Evolutionary conservation across 2,329 filamentous ascomycete species (phyloP).

Genomic region (Penicillium vulpinum): DNA sequence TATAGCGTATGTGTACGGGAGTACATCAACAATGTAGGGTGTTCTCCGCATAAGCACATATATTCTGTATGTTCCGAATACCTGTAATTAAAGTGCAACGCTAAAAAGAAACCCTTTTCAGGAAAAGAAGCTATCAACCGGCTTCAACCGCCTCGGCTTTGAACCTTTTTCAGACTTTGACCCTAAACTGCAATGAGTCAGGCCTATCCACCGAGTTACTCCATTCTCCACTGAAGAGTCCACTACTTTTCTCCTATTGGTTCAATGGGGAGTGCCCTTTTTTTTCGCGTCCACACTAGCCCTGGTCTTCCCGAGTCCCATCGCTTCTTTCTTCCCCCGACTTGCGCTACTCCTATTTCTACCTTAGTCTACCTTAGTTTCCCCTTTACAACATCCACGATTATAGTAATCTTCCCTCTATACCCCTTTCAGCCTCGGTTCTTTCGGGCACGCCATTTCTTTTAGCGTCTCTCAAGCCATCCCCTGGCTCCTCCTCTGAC

Average conservation of each 20-base stretch:
- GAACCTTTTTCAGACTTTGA: constrained; percentile 13
- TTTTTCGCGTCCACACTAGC: constrained; percentile 23
- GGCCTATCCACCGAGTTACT: constrained; percentile 8
- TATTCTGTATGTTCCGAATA: too few relatives aligned
- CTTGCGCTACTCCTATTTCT: constrained; percentile 37
- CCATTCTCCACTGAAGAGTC: constrained; percentile 4
- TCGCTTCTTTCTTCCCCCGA: constrained; percentile 35
- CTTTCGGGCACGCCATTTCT: constrained; percentile 37
- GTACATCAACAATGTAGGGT: too few relatives aligned
- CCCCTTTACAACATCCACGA: too few relatives aligned
- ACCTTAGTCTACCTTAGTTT: constrained; percentile 30
- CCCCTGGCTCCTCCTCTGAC: constrained; percentile 24
- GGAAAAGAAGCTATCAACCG: constrained; percentile 18
- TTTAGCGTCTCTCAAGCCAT: constrained; percentile 14
- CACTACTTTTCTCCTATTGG: constrained; percentile 5
- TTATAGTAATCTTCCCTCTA: too few relatives aligned
- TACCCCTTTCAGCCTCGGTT: constrained; percentile 14
- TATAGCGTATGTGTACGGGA: neutral
- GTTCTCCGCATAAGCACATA: too few relatives aligned
- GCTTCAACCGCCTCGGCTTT: constrained; percentile 29
- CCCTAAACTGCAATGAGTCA: constrained; percentile 7
- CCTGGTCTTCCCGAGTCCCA: constrained; percentile 31
- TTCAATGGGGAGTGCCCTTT: neutral
- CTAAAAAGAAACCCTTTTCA: constrained; percentile 9
- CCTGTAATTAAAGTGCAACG: constrained; percentile 11